Percentiles rank a stretch among this genome's conserved stretches.
phyloP scores from a whole-genome alignment of 75 land plant species.

The Sequoiadendron giganteum region DNA sequence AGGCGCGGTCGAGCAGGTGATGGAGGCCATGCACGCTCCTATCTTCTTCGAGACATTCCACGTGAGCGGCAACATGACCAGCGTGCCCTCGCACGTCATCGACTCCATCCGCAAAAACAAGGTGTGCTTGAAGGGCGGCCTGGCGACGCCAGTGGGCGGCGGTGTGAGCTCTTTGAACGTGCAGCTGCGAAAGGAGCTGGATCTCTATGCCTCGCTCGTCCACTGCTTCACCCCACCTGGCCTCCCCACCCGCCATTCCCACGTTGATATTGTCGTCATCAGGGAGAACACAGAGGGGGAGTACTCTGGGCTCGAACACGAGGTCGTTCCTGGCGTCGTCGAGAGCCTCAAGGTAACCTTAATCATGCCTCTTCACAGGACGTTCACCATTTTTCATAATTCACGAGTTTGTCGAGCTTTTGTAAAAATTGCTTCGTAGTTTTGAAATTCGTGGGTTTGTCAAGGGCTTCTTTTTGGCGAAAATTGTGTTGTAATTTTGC shows the following conservation, averaged over 20 bases:
- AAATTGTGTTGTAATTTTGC: no score
- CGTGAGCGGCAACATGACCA: conserved; percentile 63
- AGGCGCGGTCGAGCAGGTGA: conserved; percentile 69
- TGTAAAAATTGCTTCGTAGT: no score
- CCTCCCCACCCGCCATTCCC: conserved; percentile 62
- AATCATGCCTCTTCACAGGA: no score
- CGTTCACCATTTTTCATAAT: no score
- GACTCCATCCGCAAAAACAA: conserved; percentile 66
- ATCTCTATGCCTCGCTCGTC: conserved; percentile 71
- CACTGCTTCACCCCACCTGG: conserved; percentile 75
- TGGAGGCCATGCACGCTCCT: conserved; percentile 85
- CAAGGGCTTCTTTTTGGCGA: no score
- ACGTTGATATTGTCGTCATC: conserved; percentile 79
- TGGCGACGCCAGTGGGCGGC: conserved; percentile 73
- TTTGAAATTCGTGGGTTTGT: no score
- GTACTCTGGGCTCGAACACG: conserved; percentile 82
- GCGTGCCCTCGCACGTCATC: conserved; percentile 56
- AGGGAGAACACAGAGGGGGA: conserved; percentile 90
- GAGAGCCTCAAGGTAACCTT: conserved; percentile 71
- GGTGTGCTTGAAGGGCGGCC: conserved; percentile 77
- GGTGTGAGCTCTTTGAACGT: conserved; percentile 78
- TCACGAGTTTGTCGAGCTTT: no score
- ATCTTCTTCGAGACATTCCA: conserved; percentile 70
- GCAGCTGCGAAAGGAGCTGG: conserved; percentile 75
- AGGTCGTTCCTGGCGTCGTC: conserved; percentile 82